Conservation (phyloP, 768 basidiomycete species). For the Nevesoporus exiguus region DNA sequence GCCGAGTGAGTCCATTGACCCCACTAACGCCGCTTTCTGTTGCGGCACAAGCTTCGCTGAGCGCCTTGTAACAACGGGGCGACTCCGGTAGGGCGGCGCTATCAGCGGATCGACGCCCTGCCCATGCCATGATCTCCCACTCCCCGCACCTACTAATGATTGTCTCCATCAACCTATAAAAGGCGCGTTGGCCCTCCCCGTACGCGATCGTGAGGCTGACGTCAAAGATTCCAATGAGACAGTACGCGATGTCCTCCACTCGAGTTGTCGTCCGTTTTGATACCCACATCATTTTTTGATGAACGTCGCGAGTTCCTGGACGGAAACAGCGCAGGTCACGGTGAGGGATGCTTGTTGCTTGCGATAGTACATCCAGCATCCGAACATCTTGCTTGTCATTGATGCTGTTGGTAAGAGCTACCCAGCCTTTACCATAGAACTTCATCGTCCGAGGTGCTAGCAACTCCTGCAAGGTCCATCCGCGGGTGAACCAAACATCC, state of each 20-base stretch:
- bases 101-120: conserved; percentile 24
- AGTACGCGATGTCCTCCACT: conserved; percentile 33
- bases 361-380: conserved; percentile 25
- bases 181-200: conserved; percentile 33
- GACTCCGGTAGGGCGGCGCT: conserved; percentile 32
- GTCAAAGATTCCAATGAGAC: conserved; percentile 33
- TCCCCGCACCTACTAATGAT: conserved; percentile 28
- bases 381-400: conserved; percentile 26
- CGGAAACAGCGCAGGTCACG: conserved; percentile 23
- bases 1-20: not conserved
- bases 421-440: conserved; percentile 30
- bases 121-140: conserved; percentile 35
- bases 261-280: conserved; percentile 33
- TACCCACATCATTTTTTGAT: conserved; percentile 33
- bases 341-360: conserved; percentile 26
- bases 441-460: conserved; percentile 30
- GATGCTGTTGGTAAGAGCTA: conserved; percentile 20
- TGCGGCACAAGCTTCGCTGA: conserved; percentile 2
- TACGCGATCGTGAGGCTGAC: conserved; percentile 34
- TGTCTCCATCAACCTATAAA: conserved; percentile 29
- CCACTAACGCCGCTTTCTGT: not conserved
- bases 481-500: conserved; percentile 33
- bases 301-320: conserved; percentile 25
- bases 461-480: conserved; percentile 31
- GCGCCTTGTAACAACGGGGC: conserved; percentile 26